phyloP scores from a whole-genome alignment of 2,329 filamentous ascomycete genomes.

The Penicillium sp. region DNA sequence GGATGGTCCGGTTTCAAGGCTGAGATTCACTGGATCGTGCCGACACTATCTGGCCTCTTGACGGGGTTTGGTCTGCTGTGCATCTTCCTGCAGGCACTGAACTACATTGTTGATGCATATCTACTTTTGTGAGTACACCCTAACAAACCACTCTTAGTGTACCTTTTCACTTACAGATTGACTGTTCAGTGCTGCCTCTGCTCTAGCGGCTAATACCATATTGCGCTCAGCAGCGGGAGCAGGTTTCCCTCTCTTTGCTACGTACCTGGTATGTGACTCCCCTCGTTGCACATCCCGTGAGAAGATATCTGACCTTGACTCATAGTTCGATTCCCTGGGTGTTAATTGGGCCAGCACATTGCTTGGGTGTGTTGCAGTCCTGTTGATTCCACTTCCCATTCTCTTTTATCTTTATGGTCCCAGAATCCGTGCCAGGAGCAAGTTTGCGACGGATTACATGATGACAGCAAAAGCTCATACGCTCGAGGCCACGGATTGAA shows the following conservation, averaged over 20 bases:
- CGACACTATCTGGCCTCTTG: conserved; percentile 47
- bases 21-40: conserved; percentile 42
- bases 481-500: neutral
- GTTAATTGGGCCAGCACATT: conserved; percentile 35
- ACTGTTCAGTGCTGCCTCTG: conserved; percentile 45
- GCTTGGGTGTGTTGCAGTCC: conserved; percentile 29
- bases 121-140: conserved; percentile 46
- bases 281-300: neutral
- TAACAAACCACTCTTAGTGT: neutral
- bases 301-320: neutral
- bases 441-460: conserved; percentile 32
- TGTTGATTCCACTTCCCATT: conserved; percentile 35
- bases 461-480: neutral
- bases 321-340: conserved; percentile 43
- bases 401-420: conserved; percentile 36
- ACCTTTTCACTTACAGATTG: neutral
- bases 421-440: conserved; percentile 33
- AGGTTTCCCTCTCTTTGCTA: conserved; percentile 38
- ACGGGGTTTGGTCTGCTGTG: conserved; percentile 57
- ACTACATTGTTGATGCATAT: conserved; percentile 60
- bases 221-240: conserved; percentile 41
- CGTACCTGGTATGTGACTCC: conserved; percentile 28
- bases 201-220: conserved; percentile 50
- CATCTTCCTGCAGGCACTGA: conserved; percentile 57
- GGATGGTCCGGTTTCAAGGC: conserved; percentile 64